These are phyloP conservation scores for Cyclotella sp. DNA, from an alignment of 108 stramenopile genomes.

Conservation along the genomic window DNA sequence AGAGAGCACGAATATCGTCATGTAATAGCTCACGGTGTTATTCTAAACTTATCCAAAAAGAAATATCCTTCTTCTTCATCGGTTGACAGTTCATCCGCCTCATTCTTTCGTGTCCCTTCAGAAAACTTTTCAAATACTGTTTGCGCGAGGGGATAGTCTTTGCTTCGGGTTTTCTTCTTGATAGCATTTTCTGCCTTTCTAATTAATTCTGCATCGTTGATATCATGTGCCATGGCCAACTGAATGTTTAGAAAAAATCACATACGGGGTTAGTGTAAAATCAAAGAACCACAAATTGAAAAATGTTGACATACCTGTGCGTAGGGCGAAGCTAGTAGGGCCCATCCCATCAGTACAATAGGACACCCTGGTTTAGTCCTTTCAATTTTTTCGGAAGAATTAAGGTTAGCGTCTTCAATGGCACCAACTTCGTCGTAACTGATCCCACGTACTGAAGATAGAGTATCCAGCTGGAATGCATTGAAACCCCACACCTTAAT, in stretches of 20 bases:
- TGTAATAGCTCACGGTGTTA: constrained; percentile 7
- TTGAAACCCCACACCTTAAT: constrained; percentile 60
- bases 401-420: neutral
- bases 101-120: neutral
- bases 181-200: constrained; percentile 14
- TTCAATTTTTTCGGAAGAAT: neutral
- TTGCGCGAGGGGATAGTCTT: neutral
- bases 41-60: neutral
- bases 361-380: constrained; percentile 39
- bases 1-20: constrained; percentile 43
- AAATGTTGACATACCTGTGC: constrained; percentile 29
- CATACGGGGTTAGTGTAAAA: neutral
- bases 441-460: constrained; percentile 16
- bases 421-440: neutral
- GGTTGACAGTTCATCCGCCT: neutral
- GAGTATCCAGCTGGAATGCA: constrained; percentile 54
- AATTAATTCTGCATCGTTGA: constrained; percentile 22
- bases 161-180: neutral
- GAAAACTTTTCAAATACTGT: neutral
- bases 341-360: constrained; percentile 58
- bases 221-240: constrained; percentile 47
- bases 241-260: neutral
- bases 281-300: neutral
- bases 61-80: neutral
- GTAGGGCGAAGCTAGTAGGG: constrained; percentile 55